Conservation (phyloP, 2,329 filamentous ascomycete genomes). For the Chaetoscypha palmicola region DNA sequence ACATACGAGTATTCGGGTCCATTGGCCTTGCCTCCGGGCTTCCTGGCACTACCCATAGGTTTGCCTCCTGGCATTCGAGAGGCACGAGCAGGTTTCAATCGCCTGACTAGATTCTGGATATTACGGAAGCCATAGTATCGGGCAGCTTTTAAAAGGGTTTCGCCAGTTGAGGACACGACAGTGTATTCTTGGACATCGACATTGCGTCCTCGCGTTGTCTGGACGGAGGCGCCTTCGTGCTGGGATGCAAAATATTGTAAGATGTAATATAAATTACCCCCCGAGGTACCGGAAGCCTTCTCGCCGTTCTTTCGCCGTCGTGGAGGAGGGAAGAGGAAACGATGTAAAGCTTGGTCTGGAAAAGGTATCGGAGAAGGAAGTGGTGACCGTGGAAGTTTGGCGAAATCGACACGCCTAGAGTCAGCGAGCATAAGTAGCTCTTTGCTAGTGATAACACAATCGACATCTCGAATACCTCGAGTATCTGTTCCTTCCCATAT, state of each 20-base stretch:
- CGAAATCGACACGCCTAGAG: slow-evolving; percentile 71
- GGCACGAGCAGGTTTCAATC: slow-evolving; percentile 70
- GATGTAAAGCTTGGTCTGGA: slow-evolving; percentile 62
- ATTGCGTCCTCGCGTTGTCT: slow-evolving; percentile 72
- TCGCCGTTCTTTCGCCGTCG: slow-evolving; percentile 38
- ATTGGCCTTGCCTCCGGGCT: slow-evolving; percentile 41
- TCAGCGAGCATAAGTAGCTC: slow-evolving; percentile 87
- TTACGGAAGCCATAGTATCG: slow-evolving; percentile 97
- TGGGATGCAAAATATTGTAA: slow-evolving; percentile 65
- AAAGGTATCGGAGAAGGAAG: slow-evolving; percentile 51
- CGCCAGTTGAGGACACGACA: slow-evolving; percentile 49
- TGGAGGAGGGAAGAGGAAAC: slow-evolving; percentile 65
- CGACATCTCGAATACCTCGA: slow-evolving; percentile 72
- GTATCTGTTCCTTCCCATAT: slow-evolving; percentile 56
- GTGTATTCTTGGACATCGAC: slow-evolving; percentile 84
- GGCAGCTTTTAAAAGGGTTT: slow-evolving; percentile 68
- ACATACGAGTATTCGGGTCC: slow-evolving; percentile 78
- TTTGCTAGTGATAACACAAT: slow-evolving; percentile 95
- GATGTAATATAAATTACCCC: slow-evolving; percentile 82
- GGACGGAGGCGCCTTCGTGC: slow-evolving; percentile 65
- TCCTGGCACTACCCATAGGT: slow-evolving; percentile 48
- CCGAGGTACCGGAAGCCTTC: slow-evolving; percentile 67
- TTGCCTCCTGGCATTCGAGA: slow-evolving; percentile 76
- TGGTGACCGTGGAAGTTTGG: slow-evolving; percentile 56
- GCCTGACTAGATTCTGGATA: slow-evolving; percentile 95